Conservation (phyloP, 2,329 filamentous ascomycete species). For the Alternaria sp. region DNA sequence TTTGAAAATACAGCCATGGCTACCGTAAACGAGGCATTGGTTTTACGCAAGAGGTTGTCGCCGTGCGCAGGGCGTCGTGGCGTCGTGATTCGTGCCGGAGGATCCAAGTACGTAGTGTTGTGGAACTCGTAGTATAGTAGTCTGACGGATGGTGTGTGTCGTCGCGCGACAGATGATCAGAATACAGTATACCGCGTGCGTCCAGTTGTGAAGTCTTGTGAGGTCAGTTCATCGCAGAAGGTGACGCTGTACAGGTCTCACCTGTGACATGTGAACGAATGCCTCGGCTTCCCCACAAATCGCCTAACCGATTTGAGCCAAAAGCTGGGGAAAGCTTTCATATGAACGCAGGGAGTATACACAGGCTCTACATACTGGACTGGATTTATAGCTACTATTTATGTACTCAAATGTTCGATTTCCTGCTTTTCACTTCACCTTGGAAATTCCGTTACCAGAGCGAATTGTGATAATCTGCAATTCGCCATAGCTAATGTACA, state of each 20-base stretch:
- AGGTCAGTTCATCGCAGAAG: conserved; percentile 13
- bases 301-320: conserved; percentile 15
- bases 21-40: conserved; percentile 37
- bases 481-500: background rate
- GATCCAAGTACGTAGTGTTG: background rate
- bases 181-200: conserved; percentile 2
- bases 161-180: background rate
- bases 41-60: conserved; percentile 1
- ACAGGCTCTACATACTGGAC: background rate
- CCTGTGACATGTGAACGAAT: conserved; percentile 34
- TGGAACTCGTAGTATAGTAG: background rate
- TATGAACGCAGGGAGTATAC: conserved; percentile 7
- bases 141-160: background rate
- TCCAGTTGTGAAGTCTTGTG: conserved; percentile 22
- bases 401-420: background rate
- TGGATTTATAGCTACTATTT: background rate
- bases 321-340: conserved; percentile 22
- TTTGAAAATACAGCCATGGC: conserved; percentile 55
- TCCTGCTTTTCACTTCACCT: background rate
- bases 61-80: conserved; percentile 10
- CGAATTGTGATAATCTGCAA: background rate
- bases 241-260: conserved; percentile 22
- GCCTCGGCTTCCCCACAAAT: conserved; percentile 36
- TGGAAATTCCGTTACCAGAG: background rate
- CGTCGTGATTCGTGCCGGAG: conserved; percentile 5